Evolutionary conservation across 2,329 filamentous ascomycete genomes (phyloP).

Genomic region (Nigrospora osmanthi): DNA sequence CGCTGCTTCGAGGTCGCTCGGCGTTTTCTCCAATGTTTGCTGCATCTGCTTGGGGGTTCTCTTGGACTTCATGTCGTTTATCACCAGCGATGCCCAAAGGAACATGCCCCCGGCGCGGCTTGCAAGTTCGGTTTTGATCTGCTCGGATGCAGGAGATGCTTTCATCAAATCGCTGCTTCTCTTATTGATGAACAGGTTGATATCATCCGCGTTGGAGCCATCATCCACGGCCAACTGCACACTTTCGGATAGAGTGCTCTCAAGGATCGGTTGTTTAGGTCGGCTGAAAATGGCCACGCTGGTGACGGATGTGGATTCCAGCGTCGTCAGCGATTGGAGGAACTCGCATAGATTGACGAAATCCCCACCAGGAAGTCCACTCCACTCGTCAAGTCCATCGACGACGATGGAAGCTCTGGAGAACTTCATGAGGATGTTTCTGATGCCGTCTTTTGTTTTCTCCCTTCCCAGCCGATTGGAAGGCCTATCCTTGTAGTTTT

Average conservation of each 20-base stretch:
- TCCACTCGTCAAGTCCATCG: background rate
- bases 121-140: background rate
- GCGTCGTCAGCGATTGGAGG: background rate
- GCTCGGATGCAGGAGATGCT: background rate
- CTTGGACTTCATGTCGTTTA: background rate
- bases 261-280: background rate
- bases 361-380: background rate
- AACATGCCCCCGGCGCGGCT: background rate
- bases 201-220: background rate
- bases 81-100: background rate
- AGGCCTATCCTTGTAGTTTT: background rate
- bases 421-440: background rate
- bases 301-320: accelerated
- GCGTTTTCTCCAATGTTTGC: background rate
- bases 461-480: background rate
- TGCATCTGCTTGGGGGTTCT: background rate
- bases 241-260: background rate
- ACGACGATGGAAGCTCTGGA: background rate
- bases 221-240: background rate
- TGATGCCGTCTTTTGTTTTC: background rate
- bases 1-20: background rate
- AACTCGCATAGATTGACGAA: background rate
- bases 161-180: background rate
- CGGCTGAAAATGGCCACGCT: background rate
- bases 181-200: background rate